Evolutionary conservation across 768 basidiomycete genomes (phyloP).

Genomic region (Mycena galopus): DNA sequence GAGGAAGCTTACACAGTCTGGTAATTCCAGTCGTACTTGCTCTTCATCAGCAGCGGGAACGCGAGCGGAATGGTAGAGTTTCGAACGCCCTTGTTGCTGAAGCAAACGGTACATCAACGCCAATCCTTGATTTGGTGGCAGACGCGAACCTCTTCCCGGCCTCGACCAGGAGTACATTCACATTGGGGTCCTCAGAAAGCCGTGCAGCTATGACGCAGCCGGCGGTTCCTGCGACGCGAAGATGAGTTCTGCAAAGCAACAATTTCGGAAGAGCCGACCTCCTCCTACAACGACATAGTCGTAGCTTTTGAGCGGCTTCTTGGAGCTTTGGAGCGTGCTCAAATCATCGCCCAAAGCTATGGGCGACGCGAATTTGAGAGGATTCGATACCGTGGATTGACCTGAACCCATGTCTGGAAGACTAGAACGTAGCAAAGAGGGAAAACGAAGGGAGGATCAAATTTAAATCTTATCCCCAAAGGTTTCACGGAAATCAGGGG

Average conservation of each 20-base stretch:
- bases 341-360: neutral
- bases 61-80: neutral
- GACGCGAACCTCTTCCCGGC: neutral
- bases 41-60: neutral
- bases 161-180: neutral
- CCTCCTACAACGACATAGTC: neutral
- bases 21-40: slow-evolving; percentile 6
- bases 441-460: no score
- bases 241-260: neutral
- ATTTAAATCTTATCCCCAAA: neutral
- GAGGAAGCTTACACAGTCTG: neutral
- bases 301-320: neutral
- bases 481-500: neutral
- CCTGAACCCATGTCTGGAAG: neutral
- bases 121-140: neutral
- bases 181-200: neutral
- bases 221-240: slow-evolving; percentile 1
- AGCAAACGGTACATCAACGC: neutral
- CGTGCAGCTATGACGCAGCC: neutral
- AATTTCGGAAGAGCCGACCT: neutral
- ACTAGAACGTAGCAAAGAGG: neutral
- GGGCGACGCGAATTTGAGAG: neutral
- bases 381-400: neutral
- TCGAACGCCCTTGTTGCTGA: slow-evolving; percentile 6
- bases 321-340: neutral